phyloP scores from a whole-genome alignment of 192 early-diverging fungal species.

The Powellomyces hirtus region DNA sequence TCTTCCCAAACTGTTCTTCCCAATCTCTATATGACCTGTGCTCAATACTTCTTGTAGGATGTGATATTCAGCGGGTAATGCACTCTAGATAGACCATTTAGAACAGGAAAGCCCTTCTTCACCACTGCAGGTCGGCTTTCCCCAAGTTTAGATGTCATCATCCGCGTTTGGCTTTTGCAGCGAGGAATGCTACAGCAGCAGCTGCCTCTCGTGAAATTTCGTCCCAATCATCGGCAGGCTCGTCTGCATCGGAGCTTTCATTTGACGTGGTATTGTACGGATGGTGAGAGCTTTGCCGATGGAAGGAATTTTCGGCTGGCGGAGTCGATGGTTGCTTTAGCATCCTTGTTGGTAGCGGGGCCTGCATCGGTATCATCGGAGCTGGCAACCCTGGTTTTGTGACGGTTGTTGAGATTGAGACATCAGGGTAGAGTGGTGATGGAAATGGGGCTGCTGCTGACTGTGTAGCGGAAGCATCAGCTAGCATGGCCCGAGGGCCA shows the following conservation, averaged over 20 bases:
- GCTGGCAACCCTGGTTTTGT: neutral
- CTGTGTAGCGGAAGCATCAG: neutral
- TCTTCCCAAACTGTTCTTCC: no score
- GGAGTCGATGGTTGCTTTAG: neutral
- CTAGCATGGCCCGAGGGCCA: conserved; percentile 5
- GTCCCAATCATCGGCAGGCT: conserved; percentile 18
- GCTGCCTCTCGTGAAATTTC: conserved; percentile 21
- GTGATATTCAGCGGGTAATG: no score
- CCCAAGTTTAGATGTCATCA: neutral
- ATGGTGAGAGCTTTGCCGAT: neutral
- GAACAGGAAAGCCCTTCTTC: neutral
- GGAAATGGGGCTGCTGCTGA: neutral
- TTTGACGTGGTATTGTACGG: neutral
- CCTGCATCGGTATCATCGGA: neutral
- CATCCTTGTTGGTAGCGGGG: neutral
- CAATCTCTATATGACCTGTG: no score
- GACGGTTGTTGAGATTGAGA: neutral
- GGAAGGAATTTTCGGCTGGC: neutral
- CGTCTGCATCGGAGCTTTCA: neutral
- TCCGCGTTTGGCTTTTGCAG: conserved; percentile 16
- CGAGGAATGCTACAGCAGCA: conserved; percentile 9
- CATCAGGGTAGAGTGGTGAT: neutral
- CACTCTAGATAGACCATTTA: no score
- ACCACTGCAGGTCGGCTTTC: neutral
- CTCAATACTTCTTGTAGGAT: no score